Evolutionary conservation across 257 asterid species (phyloP), one percentile per base, ranked within the genome.

Genomic region (Solanum dulcamara): DNA sequence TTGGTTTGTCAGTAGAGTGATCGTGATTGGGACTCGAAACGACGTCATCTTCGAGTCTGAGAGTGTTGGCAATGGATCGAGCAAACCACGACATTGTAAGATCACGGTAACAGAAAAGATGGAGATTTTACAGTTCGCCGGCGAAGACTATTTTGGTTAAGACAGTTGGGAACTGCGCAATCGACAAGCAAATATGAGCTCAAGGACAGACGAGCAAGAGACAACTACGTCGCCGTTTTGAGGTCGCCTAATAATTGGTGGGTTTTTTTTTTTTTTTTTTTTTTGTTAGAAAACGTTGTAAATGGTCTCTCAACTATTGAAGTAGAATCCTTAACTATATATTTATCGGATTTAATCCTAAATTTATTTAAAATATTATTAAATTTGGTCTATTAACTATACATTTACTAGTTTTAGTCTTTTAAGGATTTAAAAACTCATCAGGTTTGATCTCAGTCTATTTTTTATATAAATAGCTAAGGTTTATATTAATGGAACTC

Each of bases 1-100:
- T 84, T 51, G 89, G 81, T 22, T 88, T 81, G 5, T 26, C 85
- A 57, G 57, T 64, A 44, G 68, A 40, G 81, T 35, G 68, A 15
- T 70, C 57, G 9, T 57, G 74, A 53, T 71, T 66, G 70, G n/a
- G n/a, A n/a, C 20, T 10, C 3, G 89, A 37, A 35, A 57, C 85
- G 44, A 26, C 86, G 79, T 89, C 90, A 57, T 90, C 97, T 3
- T 92, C 95, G 87, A 92, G 90, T 80, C 92, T 97, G 90, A 97
- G 96, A 83, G 98, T 84, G 89, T 93, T 94, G 30, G 99, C 98
- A 83, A 97, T 95, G 74, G 99, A 97, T 92, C 98, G 96, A 85
- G 97, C 96, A 15, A 94, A 74, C 99, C 99, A 97, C 85, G 99
- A 91, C 99, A 95, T 97, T 89, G 88, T 85, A 81, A 84, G 81